Evolutionary conservation across 2,329 filamentous ascomycete genomes (phyloP).

Genomic region (Lecanoromycetidae sp.): DNA sequence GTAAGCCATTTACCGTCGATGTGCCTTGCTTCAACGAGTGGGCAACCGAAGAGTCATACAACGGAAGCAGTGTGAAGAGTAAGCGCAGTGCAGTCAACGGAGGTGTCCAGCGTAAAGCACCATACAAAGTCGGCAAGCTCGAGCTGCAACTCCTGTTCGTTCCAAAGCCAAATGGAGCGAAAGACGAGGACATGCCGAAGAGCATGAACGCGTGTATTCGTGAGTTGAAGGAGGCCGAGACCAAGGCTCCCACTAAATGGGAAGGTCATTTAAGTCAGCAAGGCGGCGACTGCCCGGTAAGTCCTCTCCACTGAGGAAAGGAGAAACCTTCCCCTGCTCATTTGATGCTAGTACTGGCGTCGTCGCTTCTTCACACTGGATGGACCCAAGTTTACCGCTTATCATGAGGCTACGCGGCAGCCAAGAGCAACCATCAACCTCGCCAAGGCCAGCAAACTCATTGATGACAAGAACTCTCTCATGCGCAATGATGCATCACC

Average conservation of each 20-base stretch:
- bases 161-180: constrained; percentile 72
- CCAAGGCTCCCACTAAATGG: constrained; percentile 62
- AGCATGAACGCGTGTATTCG: constrained; percentile 95
- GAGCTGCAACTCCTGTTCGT: constrained; percentile 91
- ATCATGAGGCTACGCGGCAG: constrained; percentile 88
- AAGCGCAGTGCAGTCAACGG: constrained; percentile 56
- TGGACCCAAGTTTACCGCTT: constrained; percentile 84
- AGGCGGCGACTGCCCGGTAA: constrained; percentile 91
- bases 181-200: constrained; percentile 97
- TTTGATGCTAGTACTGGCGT: constrained; percentile 97
- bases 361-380: constrained; percentile 93
- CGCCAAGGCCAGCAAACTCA: constrained; percentile 79
- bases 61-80: constrained; percentile 82
- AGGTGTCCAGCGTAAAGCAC: constrained; percentile 64
- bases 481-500: constrained; percentile 72
- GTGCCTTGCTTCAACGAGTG: constrained; percentile 97
- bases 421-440: constrained; percentile 95
- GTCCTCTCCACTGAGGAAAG: too few relatives aligned
- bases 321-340: too few relatives aligned
- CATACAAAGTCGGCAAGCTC: constrained; percentile 93
- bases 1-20: constrained; percentile 75
- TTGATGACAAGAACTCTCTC: constrained; percentile 77
- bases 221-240: constrained; percentile 83
- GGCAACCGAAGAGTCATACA: constrained; percentile 73
- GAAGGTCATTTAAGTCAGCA: constrained; percentile 92